Evolutionary conservation across 2,329 filamentous ascomycete genomes (phyloP).

Genomic region (Cladosporium colombiae): DNA sequence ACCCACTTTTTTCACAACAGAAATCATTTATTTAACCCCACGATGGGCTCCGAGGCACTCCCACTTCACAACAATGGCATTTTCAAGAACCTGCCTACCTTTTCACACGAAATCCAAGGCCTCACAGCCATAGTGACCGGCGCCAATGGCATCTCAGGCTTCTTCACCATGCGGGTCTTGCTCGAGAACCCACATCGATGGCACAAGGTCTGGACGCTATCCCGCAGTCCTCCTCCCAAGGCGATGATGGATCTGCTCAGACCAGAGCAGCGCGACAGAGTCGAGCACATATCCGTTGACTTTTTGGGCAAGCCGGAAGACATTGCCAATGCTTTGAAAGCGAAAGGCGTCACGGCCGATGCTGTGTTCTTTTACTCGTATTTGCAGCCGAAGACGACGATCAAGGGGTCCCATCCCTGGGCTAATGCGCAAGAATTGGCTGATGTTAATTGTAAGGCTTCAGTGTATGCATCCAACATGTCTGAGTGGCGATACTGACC

Average conservation of each 20-base stretch:
- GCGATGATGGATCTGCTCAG: conserved; percentile 40
- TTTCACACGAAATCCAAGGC: conserved; percentile 43
- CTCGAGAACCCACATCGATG: conserved; percentile 50
- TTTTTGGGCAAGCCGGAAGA: conserved; percentile 42
- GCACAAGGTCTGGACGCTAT: conserved; percentile 55
- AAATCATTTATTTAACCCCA: background rate
- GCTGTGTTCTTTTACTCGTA: conserved; percentile 59
- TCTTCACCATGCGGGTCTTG: conserved; percentile 53
- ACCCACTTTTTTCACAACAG: background rate
- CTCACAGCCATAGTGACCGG: conserved; percentile 56
- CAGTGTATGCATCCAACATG: background rate
- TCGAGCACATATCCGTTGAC: conserved; percentile 37
- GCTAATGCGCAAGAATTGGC: conserved; percentile 53
- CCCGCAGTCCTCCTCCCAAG: conserved; percentile 47
- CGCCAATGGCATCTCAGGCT: conserved; percentile 57
- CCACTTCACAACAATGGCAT: conserved; percentile 43
- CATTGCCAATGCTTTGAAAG: conserved; percentile 40
- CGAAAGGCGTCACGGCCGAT: conserved; percentile 40
- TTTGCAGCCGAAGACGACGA: conserved; percentile 50
- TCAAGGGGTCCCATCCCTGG: conserved; percentile 46
- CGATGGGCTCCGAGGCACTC: conserved; percentile 31
- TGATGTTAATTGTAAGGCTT: conserved; percentile 48
- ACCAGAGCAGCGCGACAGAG: conserved; percentile 32
- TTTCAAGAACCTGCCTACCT: conserved; percentile 53
- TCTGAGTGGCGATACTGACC: conserved; percentile 40